Conservation (phyloP, 1,139 yeast species). For the Yamadazyma diospyri region DNA sequence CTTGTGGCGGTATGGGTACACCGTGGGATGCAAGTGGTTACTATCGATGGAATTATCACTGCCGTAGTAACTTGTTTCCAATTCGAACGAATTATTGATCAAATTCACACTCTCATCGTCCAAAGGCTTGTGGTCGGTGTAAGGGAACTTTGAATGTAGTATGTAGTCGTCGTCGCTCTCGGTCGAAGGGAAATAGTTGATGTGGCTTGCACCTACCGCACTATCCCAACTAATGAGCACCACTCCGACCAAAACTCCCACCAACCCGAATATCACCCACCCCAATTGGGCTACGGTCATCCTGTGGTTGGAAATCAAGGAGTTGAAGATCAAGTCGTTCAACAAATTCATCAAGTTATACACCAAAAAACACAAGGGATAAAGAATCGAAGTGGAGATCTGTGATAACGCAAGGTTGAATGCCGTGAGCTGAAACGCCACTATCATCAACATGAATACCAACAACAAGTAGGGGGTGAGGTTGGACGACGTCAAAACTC, state of each 20-base stretch:
- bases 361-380: slow-evolving; percentile 82
- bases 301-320: slow-evolving; percentile 24
- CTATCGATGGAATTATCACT: slow-evolving; percentile 4
- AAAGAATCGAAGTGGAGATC: slow-evolving; percentile 73
- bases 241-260: slow-evolving; percentile 41
- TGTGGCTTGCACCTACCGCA: slow-evolving; percentile 23
- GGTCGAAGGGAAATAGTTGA: slow-evolving; percentile 3
- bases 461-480: slow-evolving; percentile 49
- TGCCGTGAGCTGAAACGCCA: slow-evolving; percentile 71
- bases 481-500: slow-evolving; percentile 20
- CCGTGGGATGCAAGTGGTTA: slow-evolving; percentile 8
- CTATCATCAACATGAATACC: slow-evolving; percentile 57
- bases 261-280: slow-evolving; percentile 37
- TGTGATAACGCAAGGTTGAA: slow-evolving; percentile 71
- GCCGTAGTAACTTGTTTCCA: slow-evolving; percentile 9
- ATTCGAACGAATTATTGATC: slow-evolving; percentile 8
- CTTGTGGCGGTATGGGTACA: slow-evolving; percentile 6
- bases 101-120: slow-evolving; percentile 7
- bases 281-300: slow-evolving; percentile 30
- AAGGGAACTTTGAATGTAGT: slow-evolving; percentile 22
- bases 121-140: slow-evolving; percentile 11
- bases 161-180: slow-evolving; percentile 18
- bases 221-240: slow-evolving; percentile 44
- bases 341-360: slow-evolving; percentile 72
- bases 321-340: slow-evolving; percentile 62